Evolutionary conservation across 345 rosid genomes (phyloP).

Genomic region (Gossypioides kirkii): DNA sequence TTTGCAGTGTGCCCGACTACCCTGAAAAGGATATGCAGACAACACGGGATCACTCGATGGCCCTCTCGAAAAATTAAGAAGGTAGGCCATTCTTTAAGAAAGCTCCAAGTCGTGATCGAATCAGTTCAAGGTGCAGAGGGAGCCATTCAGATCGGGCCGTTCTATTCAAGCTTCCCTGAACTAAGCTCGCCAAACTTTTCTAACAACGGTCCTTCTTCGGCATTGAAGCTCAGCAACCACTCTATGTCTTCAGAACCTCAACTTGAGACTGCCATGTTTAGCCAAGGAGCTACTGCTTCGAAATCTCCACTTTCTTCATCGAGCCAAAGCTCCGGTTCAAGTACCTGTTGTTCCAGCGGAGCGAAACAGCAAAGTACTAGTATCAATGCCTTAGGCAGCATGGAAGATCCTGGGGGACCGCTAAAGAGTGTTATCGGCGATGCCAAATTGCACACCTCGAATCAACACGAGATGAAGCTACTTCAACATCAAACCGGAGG

Average conservation of each 20-base stretch:
- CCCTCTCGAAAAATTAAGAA: conserved; percentile 96
- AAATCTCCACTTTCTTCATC: conserved; percentile 65
- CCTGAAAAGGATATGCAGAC: conserved; percentile 92
- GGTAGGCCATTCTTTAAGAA: conserved; percentile 85
- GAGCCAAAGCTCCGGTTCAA: conserved; percentile 77
- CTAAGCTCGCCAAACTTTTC: conserved; percentile 57
- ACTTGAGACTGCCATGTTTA: conserved; percentile 32
- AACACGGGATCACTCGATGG: conserved; percentile 87
- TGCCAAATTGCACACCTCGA: conserved; percentile 38
- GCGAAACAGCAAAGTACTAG: conserved; percentile 38
- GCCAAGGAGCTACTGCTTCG: conserved; percentile 36
- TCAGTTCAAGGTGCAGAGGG: conserved; percentile 91
- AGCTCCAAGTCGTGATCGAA: conserved; percentile 84
- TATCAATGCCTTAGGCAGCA: conserved; percentile 17
- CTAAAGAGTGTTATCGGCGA: conserved; percentile 48
- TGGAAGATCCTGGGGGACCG: conserved; percentile 31
- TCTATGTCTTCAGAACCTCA: conserved; percentile 31
- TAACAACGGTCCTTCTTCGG: conserved; percentile 33
- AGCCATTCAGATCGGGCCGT: conserved; percentile 69
- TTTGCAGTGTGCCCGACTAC: conserved; percentile 96
- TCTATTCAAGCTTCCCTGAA: conserved; percentile 82
- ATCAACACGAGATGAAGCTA: conserved; percentile 39
- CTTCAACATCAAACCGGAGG: conserved; percentile 10
- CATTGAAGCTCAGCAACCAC: conserved; percentile 26
- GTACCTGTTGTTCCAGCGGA: conserved; percentile 58